Base-by-base conservation (phyloP, 306 rosid genomes). In the Malus asiatica region DNA sequence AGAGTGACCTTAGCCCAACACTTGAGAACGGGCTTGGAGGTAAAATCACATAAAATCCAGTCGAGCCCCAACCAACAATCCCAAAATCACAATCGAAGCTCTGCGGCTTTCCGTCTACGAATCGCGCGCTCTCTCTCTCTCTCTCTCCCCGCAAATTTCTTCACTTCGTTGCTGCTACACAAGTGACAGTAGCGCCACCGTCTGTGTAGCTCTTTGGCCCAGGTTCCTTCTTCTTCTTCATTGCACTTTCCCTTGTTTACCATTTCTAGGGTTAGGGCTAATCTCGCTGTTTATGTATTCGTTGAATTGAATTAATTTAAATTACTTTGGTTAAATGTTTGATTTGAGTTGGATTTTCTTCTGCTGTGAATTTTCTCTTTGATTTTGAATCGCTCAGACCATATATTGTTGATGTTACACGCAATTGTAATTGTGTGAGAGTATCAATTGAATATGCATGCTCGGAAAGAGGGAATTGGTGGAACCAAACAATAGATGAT, bases 181-280 rank as follows among this genome's bases (percentile, higher is more conserved):
- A 65, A 65, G 69, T 65, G 27, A 33, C 69, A 16, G 69, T 65
- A 19, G 70, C 14, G 20, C 70, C 70, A 38, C 48, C 27, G 15
- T 66, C 15, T 20, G 45, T 66, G 5, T 35, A 19, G 27, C 46
- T 15, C 16, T 66, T 35, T 66, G 29, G 70, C 70, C 35, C 70
- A 66, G 70, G 51, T 66, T 19, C n/a, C 38, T 30, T 35, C 29
- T 35, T 35, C 68, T 30, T 64, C 66, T 63, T 63, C 68, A 63
- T 20, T 35, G 27, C 15, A 35, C 29, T 38, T 66, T 66, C 70
- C 27, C 18, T 20, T 38, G 11, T 35, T 4, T 9, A 66, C 70
- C 46, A 19, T 66, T 35, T 38, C 70, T 66, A 66, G 70, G 70
- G 70, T 66, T 66, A 66, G 46, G 29, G 70, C 70, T 66, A 66